Percentiles rank a stretch among this genome's conserved stretches.
Conservation (phyloP, 768 basidiomycete species). For the Suillus clintonianus region DNA sequence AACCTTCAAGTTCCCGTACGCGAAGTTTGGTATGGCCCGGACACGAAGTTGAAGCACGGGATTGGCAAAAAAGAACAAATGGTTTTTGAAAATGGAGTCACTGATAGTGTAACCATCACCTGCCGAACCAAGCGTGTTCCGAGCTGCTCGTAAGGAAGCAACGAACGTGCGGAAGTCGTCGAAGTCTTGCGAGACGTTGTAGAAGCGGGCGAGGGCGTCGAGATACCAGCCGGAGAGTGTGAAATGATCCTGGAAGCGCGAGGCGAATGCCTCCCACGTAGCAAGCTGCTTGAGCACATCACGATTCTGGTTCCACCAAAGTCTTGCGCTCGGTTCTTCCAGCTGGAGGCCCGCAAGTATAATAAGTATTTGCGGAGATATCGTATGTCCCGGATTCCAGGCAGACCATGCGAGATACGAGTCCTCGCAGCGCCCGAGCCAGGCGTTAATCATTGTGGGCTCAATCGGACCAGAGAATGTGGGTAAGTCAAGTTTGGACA, state of each 20-base stretch:
- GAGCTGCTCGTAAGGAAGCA: neutral
- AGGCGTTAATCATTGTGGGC: neutral
- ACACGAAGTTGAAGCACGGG: neutral
- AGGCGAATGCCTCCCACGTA: neutral
- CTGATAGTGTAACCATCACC: neutral
- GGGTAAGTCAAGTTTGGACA: neutral
- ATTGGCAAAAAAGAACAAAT: neutral
- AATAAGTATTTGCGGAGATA: neutral
- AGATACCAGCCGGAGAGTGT: neutral
- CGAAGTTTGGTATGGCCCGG: neutral
- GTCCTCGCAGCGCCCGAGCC: neutral
- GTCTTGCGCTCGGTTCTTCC: neutral
- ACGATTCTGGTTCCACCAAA: neutral
- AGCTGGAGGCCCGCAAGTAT: neutral
- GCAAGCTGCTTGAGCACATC: neutral
- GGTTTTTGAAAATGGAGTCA: neutral
- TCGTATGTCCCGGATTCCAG: neutral
- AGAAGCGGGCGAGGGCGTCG: neutral
- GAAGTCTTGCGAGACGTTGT: neutral
- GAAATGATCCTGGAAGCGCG: neutral
- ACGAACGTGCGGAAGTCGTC: neutral
- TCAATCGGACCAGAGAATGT: neutral
- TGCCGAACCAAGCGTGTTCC: neutral
- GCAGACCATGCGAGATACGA: neutral
- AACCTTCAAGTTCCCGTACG: neutral